phyloP scores from a whole-genome alignment of 176 grass and related monocot species.

The Carex kokanica region DNA sequence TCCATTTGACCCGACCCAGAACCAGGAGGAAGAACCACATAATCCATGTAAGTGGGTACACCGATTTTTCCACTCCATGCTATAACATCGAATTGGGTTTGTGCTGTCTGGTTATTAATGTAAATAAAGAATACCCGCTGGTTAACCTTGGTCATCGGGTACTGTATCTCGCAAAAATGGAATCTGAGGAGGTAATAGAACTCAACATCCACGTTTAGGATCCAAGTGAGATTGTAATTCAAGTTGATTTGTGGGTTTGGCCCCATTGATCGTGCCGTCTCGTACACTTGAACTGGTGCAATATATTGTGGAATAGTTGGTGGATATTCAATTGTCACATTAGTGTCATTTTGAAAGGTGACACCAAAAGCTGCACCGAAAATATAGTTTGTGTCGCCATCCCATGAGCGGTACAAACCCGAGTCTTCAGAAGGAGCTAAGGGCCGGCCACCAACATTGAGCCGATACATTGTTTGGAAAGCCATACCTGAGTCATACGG shows the following conservation, averaged over 20 bases:
- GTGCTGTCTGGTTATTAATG: conserved; percentile 73
- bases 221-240: conserved; percentile 85
- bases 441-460: conserved; percentile 58
- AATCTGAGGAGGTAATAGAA: conserved; percentile 61
- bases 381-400: conserved; percentile 39
- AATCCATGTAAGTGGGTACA: conserved; percentile 15
- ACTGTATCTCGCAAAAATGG: conserved; percentile 87
- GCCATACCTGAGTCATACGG: neutral
- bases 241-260: conserved; percentile 39
- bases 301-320: conserved; percentile 33
- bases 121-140: conserved; percentile 73
- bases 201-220: conserved; percentile 48
- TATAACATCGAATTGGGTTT: conserved; percentile 53
- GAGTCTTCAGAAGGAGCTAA: conserved; percentile 32
- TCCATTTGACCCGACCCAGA: conserved; percentile 22
- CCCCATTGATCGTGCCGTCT: conserved; percentile 76
- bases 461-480: conserved; percentile 62
- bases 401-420: conserved; percentile 53
- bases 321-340: conserved; percentile 40
- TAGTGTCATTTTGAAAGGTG: conserved; percentile 27
- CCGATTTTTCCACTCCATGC: conserved; percentile 32
- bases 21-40: neutral
- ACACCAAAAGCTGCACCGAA: conserved; percentile 34
- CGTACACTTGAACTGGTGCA: conserved; percentile 49
- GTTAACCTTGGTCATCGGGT: conserved; percentile 44